Evolutionary conservation across 164 flowering plant species (phyloP), one percentile per base, ranked within the genome.

Genomic region (Annona cherimola): DNA sequence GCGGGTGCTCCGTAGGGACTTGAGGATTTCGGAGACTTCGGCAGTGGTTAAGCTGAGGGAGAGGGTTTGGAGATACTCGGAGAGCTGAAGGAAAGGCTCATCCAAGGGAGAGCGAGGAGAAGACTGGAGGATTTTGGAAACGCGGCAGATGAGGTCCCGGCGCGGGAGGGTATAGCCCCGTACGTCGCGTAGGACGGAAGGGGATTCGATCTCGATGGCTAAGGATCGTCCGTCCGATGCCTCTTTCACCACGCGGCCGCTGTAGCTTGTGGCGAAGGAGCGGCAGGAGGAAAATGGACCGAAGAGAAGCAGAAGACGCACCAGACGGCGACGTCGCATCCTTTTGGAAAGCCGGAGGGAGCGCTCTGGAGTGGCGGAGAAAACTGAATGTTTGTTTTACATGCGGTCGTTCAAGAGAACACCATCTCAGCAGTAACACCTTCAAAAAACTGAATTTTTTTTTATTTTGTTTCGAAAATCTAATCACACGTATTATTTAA

Each of bases 131-230:
- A 93, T 82, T 16, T 81, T 78, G 71, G 86, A 70, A 66, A 83
- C 81, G 66, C 82, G 81, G 83, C 98, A 93, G 78, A 95, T 81
- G 65, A 95, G 87, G 80, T 88, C 86, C 39, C 84, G 93, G 74
- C 99, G 96, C 12, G 94, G 99, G 67, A 92, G 83, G 26, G 86
- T 75, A 80, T 90, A 87, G 79, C 98, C 99, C 41, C 88, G 83
- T 35, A 74, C 2, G 80, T 92, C 96, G 76, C 78, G 55, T 46
- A 78, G 79, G 61, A 80, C 64, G 42, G 75, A 61, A 4, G 85
- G 88, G 54, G 85, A 2, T 4, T 76, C 76, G 73, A 92, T 82
- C 73, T 83, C 62, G 73, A 83, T 85, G 71, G 90, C 76, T 66
- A 91, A 74, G 3, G 82, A 67, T 39, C 85, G 87, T 71, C 94